Percentiles rank a stretch among this genome's conserved stretches.
Conservation (phyloP, 2,329 filamentous ascomycete genomes). For the Pyrenochaeta sp. region DNA sequence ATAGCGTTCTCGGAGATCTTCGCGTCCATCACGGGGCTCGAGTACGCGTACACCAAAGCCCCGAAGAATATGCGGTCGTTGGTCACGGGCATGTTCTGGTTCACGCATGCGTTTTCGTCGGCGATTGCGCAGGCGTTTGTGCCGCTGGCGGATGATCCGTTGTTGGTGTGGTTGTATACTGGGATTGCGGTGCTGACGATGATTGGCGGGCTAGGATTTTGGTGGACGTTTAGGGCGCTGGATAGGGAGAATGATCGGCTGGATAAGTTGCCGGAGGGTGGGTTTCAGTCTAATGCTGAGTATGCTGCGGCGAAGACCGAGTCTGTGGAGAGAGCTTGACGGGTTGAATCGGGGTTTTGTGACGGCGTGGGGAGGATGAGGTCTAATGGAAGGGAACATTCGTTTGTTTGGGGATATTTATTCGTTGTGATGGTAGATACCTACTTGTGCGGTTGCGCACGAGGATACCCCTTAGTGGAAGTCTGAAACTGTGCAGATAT, state of each 20-base stretch:
- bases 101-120: constrained; percentile 40
- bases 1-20: constrained; percentile 67
- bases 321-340: constrained; percentile 11
- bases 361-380: no score
- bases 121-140: constrained; percentile 31
- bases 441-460: no score
- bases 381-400: no score
- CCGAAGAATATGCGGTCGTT: constrained; percentile 65
- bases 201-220: constrained; percentile 37
- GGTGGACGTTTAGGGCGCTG: constrained; percentile 35
- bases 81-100: constrained; percentile 39
- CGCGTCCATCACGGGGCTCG: constrained; percentile 70
- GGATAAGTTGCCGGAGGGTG: constrained; percentile 39
- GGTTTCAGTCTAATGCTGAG: constrained; percentile 23
- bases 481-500: no score
- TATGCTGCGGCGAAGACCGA: constrained; percentile 17
- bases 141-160: constrained; percentile 26
- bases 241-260: constrained; percentile 41
- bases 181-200: constrained; percentile 41
- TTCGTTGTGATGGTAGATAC: no score
- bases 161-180: constrained; percentile 22
- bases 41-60: constrained; percentile 76
- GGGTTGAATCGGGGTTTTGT: no score
- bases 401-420: no score
- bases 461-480: no score